Base-by-base conservation (phyloP, 192 early-diverging fungal species). In the Coemansia sp. region DNA sequence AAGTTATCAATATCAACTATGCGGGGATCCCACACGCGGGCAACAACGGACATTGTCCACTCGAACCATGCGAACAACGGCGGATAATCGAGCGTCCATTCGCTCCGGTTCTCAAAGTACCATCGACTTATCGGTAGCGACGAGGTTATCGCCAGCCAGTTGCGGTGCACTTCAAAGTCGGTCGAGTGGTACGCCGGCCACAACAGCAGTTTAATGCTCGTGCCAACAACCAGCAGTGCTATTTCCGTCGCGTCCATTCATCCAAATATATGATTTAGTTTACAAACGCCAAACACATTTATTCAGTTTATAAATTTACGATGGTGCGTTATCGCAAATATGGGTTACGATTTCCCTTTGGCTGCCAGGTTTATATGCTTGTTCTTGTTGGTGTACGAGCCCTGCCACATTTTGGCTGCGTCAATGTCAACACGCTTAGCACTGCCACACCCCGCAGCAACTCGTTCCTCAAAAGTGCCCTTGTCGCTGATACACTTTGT, bases 51-150 rank as follows among this genome's bases (percentile, higher is more conserved):
- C 50, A 98, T 73, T 22, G 75, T 58, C 68, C 84, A 91, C 73
- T 98, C 96, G 70, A 96, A 96, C 89, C 90, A 95, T 21, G 96
- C 96, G 80, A 98, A 98, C 73, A 98, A 92, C 55, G 96, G 96
- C 45, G 96, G 96, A 64, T 98, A 98, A 76, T 98, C 95, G 23
- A 98, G 84, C 6, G 94, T 97, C 94, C 94, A 94, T 77, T 92
- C 88, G 54, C 90, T 91, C 54, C 85, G 89, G 65, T 85, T 86
- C 73, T 97, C 92, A 66, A 79, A 79, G 69, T 97, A 98, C 95
- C 95, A 98, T 57, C 85, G 57, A 24, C 71, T 70, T 35, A 95
- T 64, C n/a, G 95, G 92, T 8, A 94, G 73, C 57, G 84, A 86
- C 63, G 88, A 81, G 10, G 96, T 98, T 49, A 98, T 91, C 23